phyloP scores from a whole-genome alignment of 306 rosid genomes.

The Ceratonia siliqua region DNA sequence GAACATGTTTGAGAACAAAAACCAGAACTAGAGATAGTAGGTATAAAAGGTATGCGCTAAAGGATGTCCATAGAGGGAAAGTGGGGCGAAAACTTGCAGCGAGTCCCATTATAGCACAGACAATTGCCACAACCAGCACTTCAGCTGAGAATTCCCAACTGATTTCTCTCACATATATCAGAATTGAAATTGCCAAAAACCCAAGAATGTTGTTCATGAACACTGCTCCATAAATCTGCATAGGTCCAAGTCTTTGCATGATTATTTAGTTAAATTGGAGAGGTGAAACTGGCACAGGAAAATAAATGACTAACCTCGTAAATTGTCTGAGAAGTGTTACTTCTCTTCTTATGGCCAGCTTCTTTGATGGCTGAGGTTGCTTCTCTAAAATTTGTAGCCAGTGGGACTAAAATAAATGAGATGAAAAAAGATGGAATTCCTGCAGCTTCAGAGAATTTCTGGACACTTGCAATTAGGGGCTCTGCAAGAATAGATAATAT shows the following conservation, averaged over 20 bases:
- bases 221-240: conserved; percentile 76
- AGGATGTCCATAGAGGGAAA: conserved; percentile 61
- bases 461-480: conserved; percentile 61
- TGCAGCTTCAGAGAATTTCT: conserved; percentile 46
- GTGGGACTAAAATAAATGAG: conserved; percentile 58
- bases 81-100: conserved; percentile 40
- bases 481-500: conserved; percentile 59
- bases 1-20: conserved; percentile 45
- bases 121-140: conserved; percentile 57
- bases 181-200: conserved; percentile 53
- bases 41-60: conserved; percentile 49
- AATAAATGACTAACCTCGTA: conserved; percentile 55
- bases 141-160: conserved; percentile 68
- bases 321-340: conserved; percentile 57
- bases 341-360: conserved; percentile 51
- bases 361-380: conserved; percentile 60
- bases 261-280: not conserved
- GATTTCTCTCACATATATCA: conserved; percentile 53
- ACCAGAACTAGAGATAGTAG: conserved; percentile 52
- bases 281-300: not conserved
- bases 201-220: conserved; percentile 71
- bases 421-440: conserved; percentile 58
- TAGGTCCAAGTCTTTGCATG: not conserved
- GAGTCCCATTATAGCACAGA: conserved; percentile 52
- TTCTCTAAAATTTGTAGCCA: conserved; percentile 69